Conservation (phyloP, 2,329 filamentous ascomycete genomes). For the Fusarium xyrophilum region DNA sequence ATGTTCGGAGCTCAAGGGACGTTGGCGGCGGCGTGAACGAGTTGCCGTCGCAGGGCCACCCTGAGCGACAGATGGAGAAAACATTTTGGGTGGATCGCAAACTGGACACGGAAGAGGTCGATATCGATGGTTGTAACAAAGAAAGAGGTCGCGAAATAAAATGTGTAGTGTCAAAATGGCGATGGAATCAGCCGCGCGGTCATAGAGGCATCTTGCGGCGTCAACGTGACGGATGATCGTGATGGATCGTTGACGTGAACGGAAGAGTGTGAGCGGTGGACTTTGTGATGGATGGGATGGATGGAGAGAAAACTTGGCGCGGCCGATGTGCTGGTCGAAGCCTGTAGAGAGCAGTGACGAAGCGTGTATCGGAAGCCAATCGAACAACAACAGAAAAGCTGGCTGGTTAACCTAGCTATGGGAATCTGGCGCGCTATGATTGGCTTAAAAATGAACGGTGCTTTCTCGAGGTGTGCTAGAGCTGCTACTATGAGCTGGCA, state of each 20-base stretch:
- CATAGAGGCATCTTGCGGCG: slow-evolving; percentile 42
- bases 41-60: slow-evolving; percentile 63
- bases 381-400: slow-evolving; percentile 39
- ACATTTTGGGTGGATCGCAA: slow-evolving; percentile 57
- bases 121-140: slow-evolving; percentile 20
- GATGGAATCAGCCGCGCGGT: slow-evolving; percentile 36
- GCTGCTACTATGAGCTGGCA: slow-evolving; percentile 39
- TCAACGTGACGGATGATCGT: slow-evolving; percentile 26
- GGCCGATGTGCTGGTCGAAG: slow-evolving; percentile 14
- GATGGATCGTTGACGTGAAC: slow-evolving; percentile 32
- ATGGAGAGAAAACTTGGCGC: slow-evolving; percentile 34
- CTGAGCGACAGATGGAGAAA: slow-evolving; percentile 61
- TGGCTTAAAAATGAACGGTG: slow-evolving; percentile 13
- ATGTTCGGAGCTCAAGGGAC: slow-evolving; percentile 63
- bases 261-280: slow-evolving; percentile 32
- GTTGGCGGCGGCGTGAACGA: slow-evolving; percentile 67
- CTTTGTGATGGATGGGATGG: slow-evolving; percentile 32
- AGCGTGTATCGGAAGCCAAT: slow-evolving; percentile 40
- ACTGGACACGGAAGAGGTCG: slow-evolving; percentile 9
- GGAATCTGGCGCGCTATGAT: slow-evolving; percentile 30
- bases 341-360: slow-evolving; percentile 39
- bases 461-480: slow-evolving; percentile 26
- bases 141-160: slow-evolving; percentile 17
- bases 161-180: slow-evolving; percentile 30
- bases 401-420: slow-evolving; percentile 34